Conservation (phyloP, 2,329 filamentous ascomycete species). For the Lachnellula occidentalis region DNA sequence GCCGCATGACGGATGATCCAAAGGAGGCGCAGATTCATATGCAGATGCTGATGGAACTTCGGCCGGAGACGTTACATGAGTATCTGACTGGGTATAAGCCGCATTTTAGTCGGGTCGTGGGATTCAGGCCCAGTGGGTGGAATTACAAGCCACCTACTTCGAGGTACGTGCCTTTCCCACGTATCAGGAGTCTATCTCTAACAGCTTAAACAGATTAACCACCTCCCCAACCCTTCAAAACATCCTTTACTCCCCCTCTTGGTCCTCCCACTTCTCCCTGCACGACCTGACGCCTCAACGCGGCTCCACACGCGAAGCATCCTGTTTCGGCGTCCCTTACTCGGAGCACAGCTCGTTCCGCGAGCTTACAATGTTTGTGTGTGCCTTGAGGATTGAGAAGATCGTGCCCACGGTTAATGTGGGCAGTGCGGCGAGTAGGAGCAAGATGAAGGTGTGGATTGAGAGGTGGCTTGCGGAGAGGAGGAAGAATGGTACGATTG, state of each 20-base stretch:
- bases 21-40: slow-evolving; percentile 91
- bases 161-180: slow-evolving; percentile 35
- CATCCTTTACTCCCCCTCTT: slow-evolving; percentile 55
- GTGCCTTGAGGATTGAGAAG: slow-evolving; percentile 78
- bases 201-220: slow-evolving; percentile 36
- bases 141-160: slow-evolving; percentile 72
- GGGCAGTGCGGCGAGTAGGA: slow-evolving; percentile 51
- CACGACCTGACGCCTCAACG: slow-evolving; percentile 73
- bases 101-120: slow-evolving; percentile 80
- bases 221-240: slow-evolving; percentile 59
- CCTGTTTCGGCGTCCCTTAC: slow-evolving; percentile 92
- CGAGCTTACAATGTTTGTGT: slow-evolving; percentile 90
- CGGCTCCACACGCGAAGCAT: slow-evolving; percentile 74
- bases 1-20: slow-evolving; percentile 73
- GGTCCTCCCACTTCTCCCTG: slow-evolving; percentile 69
- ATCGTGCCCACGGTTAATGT: slow-evolving; percentile 92
- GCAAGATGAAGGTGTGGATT: slow-evolving; percentile 59
- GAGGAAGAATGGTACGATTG: slow-evolving; percentile 48
- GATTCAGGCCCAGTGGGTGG: slow-evolving; percentile 91
- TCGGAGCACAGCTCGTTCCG: slow-evolving; percentile 93
- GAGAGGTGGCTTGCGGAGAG: slow-evolving; percentile 58
- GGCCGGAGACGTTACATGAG: slow-evolving; percentile 82
- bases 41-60: slow-evolving; percentile 92
- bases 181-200: neutral
- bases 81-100: slow-evolving; percentile 77